Conservation (phyloP, 805 yeast species). For the Suhomyces faveliae region DNA sequence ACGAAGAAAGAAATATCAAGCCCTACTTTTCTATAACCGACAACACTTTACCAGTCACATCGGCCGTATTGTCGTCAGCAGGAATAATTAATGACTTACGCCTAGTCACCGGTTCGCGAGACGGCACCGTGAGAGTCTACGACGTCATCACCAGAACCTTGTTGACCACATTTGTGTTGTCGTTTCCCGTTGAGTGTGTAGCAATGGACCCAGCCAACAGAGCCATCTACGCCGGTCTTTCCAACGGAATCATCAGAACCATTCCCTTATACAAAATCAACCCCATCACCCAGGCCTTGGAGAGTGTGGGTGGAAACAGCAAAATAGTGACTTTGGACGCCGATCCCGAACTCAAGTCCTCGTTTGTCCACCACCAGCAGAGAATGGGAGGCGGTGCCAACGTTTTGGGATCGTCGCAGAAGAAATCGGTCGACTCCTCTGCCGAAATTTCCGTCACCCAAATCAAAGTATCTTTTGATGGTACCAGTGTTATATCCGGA, state of each 20-base stretch:
- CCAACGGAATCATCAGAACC: slow-evolving; percentile 57
- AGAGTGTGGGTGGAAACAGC: slow-evolving; percentile 59
- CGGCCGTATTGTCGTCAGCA: slow-evolving; percentile 43
- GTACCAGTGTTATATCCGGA: slow-evolving; percentile 69
- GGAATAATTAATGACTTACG: slow-evolving; percentile 60
- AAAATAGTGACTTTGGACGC: slow-evolving; percentile 50
- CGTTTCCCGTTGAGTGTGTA: slow-evolving; percentile 54
- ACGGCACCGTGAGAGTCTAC: slow-evolving; percentile 73
- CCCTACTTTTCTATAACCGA: slow-evolving; percentile 62
- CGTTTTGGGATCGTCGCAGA: not conserved
- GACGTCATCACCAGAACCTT: slow-evolving; percentile 47
- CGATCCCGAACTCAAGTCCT: slow-evolving; percentile 48
- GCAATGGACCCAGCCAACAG: slow-evolving; percentile 79
- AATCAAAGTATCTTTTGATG: slow-evolving; percentile 68
- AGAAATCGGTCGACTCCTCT: not conserved
- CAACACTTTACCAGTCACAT: slow-evolving; percentile 56
- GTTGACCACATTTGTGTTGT: slow-evolving; percentile 70
- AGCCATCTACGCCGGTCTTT: slow-evolving; percentile 65
- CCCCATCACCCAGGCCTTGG: slow-evolving; percentile 43
- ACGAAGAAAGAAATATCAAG: slow-evolving; percentile 38
- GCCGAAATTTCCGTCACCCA: slow-evolving; percentile 41
- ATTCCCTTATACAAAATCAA: slow-evolving; percentile 50
- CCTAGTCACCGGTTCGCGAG: slow-evolving; percentile 68
- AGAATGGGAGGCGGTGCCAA: not conserved
- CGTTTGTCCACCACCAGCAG: slow-evolving; percentile 53